Base-by-base conservation (phyloP, 805 yeast genomes). In the Spathaspora gorwiae region DNA sequence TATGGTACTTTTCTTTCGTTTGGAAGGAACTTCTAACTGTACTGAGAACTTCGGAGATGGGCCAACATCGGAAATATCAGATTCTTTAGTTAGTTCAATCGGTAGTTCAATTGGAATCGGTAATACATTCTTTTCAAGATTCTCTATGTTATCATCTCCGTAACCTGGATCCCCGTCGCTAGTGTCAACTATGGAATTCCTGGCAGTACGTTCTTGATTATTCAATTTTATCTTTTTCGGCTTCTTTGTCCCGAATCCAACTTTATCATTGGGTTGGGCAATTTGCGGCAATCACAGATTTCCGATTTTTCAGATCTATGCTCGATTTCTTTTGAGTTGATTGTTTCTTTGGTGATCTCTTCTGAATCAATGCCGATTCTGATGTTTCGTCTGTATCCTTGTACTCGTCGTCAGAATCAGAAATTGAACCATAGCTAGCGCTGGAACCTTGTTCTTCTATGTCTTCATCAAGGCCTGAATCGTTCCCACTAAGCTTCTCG, bases 151-250 rank as follows among this genome's bases (percentile, higher is more conserved):
- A 9, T 36, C 41, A 26, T 50, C 53, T 6, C 45, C 47, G 29
- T 50, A 50, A 11, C 45, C 49, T 31, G 45, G 13, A 32, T 47
- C 42, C 14, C 40, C 51, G 34, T 40, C 39, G 6, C 48, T 42
- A 11, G 45, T 26, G 35, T 43, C 48, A 33, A 35, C 41, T 1
- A n/a, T 32, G 1, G 40, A 19, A 7, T 33, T 40, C 27, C 35
- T 32, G 7, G 39, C 39, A 1, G 38, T 13, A 4, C 39, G 7
- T 3, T 12, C 19, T n/a, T 1, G 9, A 6, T 35, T 26, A 10
- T 37, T 33, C 8, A 26, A n/a, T 13, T 31, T 40, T 30, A 31
- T 12, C 27, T 13, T 27, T 30, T 32, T 27, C 3, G 26, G 35
- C n/a, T 32, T 30, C 34, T 45, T 37, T 19, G 24, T 19, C 24